Conservation (phyloP, 257 asterid species). For the Przewalskia tangutica region DNA sequence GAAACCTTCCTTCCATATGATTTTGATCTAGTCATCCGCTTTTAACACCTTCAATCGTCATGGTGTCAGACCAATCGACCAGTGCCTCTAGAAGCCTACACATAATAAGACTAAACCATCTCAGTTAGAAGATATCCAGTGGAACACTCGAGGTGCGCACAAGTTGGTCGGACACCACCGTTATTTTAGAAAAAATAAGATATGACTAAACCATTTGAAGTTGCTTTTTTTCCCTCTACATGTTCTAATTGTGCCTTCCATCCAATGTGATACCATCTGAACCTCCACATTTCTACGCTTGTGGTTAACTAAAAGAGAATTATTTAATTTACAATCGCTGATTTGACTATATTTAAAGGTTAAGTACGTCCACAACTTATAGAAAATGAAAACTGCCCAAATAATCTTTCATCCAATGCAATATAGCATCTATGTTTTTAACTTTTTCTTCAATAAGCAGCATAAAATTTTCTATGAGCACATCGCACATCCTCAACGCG, state of each 20-base stretch:
- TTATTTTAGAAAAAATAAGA: too few species aligned
- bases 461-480: not conserved
- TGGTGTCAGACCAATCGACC: too few species aligned
- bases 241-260: not conserved
- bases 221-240: not conserved
- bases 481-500: not conserved
- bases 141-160: too few species aligned
- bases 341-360: not conserved
- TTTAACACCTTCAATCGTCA: too few species aligned
- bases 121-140: too few species aligned
- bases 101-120: too few species aligned
- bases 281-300: not conserved
- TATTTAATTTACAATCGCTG: not conserved
- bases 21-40: too few species aligned
- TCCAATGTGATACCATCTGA: not conserved
- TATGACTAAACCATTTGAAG: too few species aligned
- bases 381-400: not conserved
- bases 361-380: not conserved
- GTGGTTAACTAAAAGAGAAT: not conserved
- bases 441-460: not conserved
- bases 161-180: too few species aligned
- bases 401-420: not conserved
- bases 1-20: too few species aligned
- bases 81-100: too few species aligned
- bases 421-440: not conserved